These are phyloP conservation scores for Ustilago esculenta DNA, from an alignment of 1,284 basidiomycete species.

Conservation along the genomic window DNA sequence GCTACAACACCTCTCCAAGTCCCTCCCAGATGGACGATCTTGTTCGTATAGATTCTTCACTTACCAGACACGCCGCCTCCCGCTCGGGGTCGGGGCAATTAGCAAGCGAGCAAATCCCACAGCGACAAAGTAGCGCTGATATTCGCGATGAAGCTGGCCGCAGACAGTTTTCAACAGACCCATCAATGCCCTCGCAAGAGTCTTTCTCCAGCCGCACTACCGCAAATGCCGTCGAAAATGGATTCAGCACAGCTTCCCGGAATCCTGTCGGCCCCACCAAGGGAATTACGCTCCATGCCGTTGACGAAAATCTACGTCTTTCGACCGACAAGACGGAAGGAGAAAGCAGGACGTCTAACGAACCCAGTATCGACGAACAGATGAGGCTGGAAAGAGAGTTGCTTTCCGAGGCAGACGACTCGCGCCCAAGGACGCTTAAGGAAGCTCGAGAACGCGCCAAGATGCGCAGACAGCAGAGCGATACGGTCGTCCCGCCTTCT, in stretches of 20 bases:
- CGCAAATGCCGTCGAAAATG: neutral
- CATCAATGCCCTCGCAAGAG: neutral
- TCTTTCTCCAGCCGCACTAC: neutral
- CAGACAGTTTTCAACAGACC: conserved; percentile 2
- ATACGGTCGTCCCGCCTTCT: conserved; percentile 5
- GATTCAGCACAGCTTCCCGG: neutral
- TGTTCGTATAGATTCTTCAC: neutral
- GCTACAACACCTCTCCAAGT: conserved; percentile 26
- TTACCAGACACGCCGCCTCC: conserved; percentile 5
- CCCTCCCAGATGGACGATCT: conserved; percentile 14
- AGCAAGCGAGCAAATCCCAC: conserved; percentile 11
- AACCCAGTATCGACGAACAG: conserved; percentile 37
- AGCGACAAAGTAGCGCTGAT: conserved; percentile 23
- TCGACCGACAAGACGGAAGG: neutral
- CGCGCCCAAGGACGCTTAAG: conserved; percentile 45
- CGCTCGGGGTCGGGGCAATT: conserved; percentile 20
- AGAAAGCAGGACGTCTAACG: conserved; percentile 9
- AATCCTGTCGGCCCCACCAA: conserved; percentile 12
- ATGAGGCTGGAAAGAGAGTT: conserved; percentile 35
- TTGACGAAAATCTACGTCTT: conserved; percentile 6
- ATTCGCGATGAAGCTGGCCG: conserved; percentile 9
- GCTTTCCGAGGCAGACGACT: conserved; percentile 29
- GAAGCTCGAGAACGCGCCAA: conserved; percentile 47
- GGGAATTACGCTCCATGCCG: conserved; percentile 3
- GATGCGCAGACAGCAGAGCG: conserved; percentile 39